Evolutionary conservation across 768 basidiomycete species (phyloP), one percentile per base, ranked within the genome.

Genomic region (Suillus weaverae): DNA sequence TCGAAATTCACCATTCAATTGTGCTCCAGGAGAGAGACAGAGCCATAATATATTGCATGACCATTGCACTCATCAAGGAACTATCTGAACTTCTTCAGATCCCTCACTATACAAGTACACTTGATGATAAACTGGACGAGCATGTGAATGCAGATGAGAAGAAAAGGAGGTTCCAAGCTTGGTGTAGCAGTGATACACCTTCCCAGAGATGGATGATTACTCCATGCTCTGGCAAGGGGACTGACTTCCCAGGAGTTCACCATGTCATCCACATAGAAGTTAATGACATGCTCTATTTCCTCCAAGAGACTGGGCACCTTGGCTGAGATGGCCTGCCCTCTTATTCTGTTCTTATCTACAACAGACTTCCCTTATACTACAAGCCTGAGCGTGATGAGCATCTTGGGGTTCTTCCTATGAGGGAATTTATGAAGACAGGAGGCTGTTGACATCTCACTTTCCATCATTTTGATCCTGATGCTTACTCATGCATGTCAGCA

Each of bases 241-340:
- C 26, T 14, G 13, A 50, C 7, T 50, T 50, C 3, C 48, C 5
- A 0, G 22, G 48, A 26, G 48, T 26, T 3, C 5, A 5, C 13
- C 6, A 26, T 2, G 6, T 50, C 48, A 50, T 50, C 48, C 48
- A 50, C 2, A 2, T 26, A 7, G 48, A 50, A 14, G 48, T 50
- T 0, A 50, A 26, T 7, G 56, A 61, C 11, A 68, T 69, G 63
- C 39, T 69, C 0, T 61, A n/a, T 0, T 64, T 70, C 48, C 68
- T 70, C 7, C 69, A 69, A 48, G 69, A 70, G 8, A 69, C 63
- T 5, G 63, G 69, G 0, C 61, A 14, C 5, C 65, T 70, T 7
- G 69, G 69, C 0, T 33, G 57, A 22, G 67, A 70, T 18, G 57
- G 68, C 0, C 1, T 32, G 5, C 18, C 7, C 1, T 70, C 61